Evolutionary conservation across 176 grass and related monocot genomes (phyloP).

Genomic region (Paspalum notatum): DNA sequence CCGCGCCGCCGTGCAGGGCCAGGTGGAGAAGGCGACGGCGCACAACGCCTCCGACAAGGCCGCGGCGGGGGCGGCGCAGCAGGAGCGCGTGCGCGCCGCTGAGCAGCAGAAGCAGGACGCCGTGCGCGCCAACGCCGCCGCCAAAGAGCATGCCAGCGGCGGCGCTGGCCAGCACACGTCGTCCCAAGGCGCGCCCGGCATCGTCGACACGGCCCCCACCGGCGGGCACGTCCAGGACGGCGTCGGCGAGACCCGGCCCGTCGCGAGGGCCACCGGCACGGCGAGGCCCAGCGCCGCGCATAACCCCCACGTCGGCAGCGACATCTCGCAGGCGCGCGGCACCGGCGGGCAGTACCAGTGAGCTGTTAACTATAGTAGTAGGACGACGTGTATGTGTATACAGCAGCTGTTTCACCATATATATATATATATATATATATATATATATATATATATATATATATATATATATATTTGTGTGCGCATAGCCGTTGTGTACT

Average conservation of each 20-base stretch:
- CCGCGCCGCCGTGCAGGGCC: constrained; percentile 38
- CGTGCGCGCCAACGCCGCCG: constrained; percentile 32
- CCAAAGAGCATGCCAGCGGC: constrained; percentile 35
- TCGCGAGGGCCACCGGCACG: constrained; percentile 37
- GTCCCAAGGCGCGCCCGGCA: constrained; percentile 36
- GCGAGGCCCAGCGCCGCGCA: constrained; percentile 51
- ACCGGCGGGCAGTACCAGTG: constrained; percentile 53
- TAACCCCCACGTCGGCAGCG: constrained; percentile 45
- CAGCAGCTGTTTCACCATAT: not conserved
- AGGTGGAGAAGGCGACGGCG: constrained; percentile 42
- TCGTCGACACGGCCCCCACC: not conserved
- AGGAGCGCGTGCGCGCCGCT: constrained; percentile 31
- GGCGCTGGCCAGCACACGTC: constrained; percentile 7
- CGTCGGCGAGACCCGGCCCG: constrained; percentile 18
- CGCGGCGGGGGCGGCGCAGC: constrained; percentile 11
- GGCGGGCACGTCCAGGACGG: constrained; percentile 44
- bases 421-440: too few species aligned
- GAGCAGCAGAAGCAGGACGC: constrained; percentile 38
- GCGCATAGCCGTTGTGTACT: too few species aligned
- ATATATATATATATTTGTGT: too few species aligned
- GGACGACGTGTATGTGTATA: not conserved
- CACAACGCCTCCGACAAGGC: constrained; percentile 29
- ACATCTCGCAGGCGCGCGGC: constrained; percentile 16
- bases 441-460: too few species aligned
- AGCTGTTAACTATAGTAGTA: not conserved